A percentile compares a stretch with the other conserved stretches of the same genome.
Conservation (phyloP, 805 yeast genomes). For the Wickerhamiella cacticola region DNA sequence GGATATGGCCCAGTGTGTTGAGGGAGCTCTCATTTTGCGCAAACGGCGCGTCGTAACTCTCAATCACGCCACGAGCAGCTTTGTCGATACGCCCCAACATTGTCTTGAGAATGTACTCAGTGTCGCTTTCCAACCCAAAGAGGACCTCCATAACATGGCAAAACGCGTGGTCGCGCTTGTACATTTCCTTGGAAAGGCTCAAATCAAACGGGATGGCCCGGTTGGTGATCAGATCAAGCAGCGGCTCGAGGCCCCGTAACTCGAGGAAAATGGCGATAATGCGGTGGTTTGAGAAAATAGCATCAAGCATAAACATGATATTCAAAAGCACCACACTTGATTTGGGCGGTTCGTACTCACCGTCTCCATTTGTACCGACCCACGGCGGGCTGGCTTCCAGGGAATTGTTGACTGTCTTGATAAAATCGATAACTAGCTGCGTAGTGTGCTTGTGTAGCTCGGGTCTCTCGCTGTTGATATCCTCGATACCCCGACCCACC, state of each 20-base stretch:
- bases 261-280: conserved; percentile 11
- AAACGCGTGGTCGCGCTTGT: conserved; percentile 6
- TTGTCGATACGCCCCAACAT: not conserved
- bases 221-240: conserved; percentile 8
- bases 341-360: conserved; percentile 9
- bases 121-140: conserved; percentile 8
- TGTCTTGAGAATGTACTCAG: conserved; percentile 5
- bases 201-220: conserved; percentile 12
- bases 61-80: not conserved
- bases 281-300: conserved; percentile 6
- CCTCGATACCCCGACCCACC: conserved; percentile 10
- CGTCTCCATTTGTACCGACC: conserved; percentile 11
- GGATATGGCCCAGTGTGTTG: not conserved
- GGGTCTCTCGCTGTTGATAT: not conserved
- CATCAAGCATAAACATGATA: conserved; percentile 7
- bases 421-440: not conserved
- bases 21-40: too few species aligned
- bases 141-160: conserved; percentile 2
- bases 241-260: not conserved
- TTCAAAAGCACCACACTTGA: conserved; percentile 7
- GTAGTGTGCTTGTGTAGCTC: not conserved
- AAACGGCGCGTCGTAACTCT: not conserved
- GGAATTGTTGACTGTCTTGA: not conserved
- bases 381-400: not conserved
- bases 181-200: conserved; percentile 3